Percentiles rank a stretch among this genome's conserved stretches.
These are phyloP conservation scores for Backusella luteola DNA, from an alignment of 192 early-diverging fungal genomes.

Conservation along the genomic window DNA sequence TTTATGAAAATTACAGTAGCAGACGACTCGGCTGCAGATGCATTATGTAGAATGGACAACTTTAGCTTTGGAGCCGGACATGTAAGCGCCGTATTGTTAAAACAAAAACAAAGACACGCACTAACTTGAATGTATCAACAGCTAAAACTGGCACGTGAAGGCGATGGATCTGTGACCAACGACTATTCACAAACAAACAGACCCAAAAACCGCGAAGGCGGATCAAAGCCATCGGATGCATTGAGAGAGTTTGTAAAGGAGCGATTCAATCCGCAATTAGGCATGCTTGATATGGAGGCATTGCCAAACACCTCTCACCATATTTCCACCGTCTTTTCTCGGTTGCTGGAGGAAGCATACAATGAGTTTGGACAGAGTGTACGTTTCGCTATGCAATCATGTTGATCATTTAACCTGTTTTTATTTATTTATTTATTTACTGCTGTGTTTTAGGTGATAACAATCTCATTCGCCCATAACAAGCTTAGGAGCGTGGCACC, in stretches of 20 bases:
- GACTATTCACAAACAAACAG: not conserved
- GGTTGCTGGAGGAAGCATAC: slow-evolving; percentile 8
- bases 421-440: not conserved
- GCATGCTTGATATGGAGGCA: slow-evolving; percentile 26
- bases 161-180: not conserved
- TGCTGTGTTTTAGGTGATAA: slow-evolving; percentile 22
- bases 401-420: not conserved
- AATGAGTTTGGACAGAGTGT: slow-evolving; percentile 16
- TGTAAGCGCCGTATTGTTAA: not conserved
- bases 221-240: not conserved
- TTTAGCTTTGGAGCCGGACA: not conserved
- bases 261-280: slow-evolving; percentile 12
- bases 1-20: slow-evolving; percentile 3
- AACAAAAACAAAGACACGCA: too few relatives aligned
- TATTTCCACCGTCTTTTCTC: not conserved
- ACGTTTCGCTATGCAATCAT: not conserved
- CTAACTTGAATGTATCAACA: not conserved
- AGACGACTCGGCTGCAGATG: slow-evolving; percentile 12
- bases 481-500: slow-evolving; percentile 28
- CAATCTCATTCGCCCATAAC: slow-evolving; percentile 43
- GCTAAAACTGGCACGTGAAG: not conserved
- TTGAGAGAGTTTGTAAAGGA: slow-evolving; percentile 23
- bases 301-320: slow-evolving; percentile 13
- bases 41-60: slow-evolving; percentile 2
- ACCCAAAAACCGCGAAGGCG: not conserved